These are phyloP conservation scores for Dittrichia graveolens DNA, from an alignment of 129 eudicot genomes.

Conservation along the genomic window DNA sequence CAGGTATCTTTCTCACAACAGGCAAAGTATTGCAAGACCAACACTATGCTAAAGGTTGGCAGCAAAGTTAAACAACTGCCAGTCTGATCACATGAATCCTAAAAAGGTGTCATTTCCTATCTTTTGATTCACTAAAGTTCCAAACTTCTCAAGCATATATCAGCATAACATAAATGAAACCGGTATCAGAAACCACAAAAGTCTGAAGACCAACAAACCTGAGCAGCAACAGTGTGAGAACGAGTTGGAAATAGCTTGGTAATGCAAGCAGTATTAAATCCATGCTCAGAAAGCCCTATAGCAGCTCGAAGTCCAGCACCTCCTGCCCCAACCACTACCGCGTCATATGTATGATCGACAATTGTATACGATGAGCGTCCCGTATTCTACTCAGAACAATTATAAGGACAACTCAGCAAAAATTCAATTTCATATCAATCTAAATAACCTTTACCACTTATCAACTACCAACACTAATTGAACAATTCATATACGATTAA, in stretches of 20 bases:
- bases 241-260: constrained; percentile 96
- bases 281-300: constrained; percentile 92
- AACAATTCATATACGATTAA: background rate
- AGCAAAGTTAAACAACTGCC: background rate
- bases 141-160: background rate
- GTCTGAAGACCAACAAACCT: constrained; percentile 43
- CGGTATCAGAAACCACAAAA: background rate
- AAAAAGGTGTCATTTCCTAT: background rate
- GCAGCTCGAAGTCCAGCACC: constrained; percentile 99
- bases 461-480: background rate
- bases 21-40: background rate
- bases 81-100: constrained; percentile 11
- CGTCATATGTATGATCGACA: constrained; percentile 95
- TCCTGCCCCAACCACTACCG: constrained; percentile 99
- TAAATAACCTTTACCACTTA: too few relatives aligned
- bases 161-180: constrained; percentile 5
- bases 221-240: constrained; percentile 98
- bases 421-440: background rate
- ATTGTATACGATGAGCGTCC: constrained; percentile 64
- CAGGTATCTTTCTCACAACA: background rate
- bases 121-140: constrained; percentile 5
- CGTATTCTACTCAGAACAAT: constrained; percentile 28
- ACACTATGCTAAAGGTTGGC: background rate
- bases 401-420: constrained; percentile 7
- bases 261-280: constrained; percentile 96